These are phyloP conservation scores for Talinum fruticosum DNA, from an alignment of 148 eudicot species.

Conservation along the genomic window DNA sequence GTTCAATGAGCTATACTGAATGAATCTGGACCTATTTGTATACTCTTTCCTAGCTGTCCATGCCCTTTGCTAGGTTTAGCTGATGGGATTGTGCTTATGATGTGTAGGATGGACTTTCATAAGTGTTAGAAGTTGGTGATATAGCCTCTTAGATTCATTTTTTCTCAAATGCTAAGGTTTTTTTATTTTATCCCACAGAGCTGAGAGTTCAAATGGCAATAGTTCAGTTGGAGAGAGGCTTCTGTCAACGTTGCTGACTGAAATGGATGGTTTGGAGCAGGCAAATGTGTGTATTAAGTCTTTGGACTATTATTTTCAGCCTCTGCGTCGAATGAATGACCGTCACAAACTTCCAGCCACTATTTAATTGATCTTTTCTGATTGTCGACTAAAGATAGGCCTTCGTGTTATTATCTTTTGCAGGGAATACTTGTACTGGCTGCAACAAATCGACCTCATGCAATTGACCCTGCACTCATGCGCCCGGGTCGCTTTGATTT, in stretches of 20 bases:
- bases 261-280: slow-evolving; percentile 95
- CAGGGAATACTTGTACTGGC: slow-evolving; percentile 97
- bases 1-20: no score
- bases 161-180: not conserved
- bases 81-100: no score
- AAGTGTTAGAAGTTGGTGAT: not conserved
- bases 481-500: slow-evolving; percentile 98
- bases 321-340: not conserved
- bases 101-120: no score
- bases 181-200: slow-evolving; percentile 41
- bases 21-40: no score
- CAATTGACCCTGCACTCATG: slow-evolving; percentile 94
- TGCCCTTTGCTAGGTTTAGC: no score
- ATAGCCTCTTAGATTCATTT: not conserved
- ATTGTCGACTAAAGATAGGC: not conserved
- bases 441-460: slow-evolving; percentile 91
- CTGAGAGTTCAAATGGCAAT: slow-evolving; percentile 69
- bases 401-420: slow-evolving; percentile 3
- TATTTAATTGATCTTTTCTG: not conserved
- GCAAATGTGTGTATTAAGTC: slow-evolving; percentile 55
- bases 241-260: slow-evolving; percentile 86
- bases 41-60: no score
- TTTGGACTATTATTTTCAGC: not conserved
- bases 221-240: slow-evolving; percentile 80
- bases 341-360: not conserved